A percentile compares a stretch with the other conserved stretches of the same genome.
phyloP scores from a whole-genome alignment of 2,329 filamentous ascomycete genomes.

The Fusarium liriodendri region DNA sequence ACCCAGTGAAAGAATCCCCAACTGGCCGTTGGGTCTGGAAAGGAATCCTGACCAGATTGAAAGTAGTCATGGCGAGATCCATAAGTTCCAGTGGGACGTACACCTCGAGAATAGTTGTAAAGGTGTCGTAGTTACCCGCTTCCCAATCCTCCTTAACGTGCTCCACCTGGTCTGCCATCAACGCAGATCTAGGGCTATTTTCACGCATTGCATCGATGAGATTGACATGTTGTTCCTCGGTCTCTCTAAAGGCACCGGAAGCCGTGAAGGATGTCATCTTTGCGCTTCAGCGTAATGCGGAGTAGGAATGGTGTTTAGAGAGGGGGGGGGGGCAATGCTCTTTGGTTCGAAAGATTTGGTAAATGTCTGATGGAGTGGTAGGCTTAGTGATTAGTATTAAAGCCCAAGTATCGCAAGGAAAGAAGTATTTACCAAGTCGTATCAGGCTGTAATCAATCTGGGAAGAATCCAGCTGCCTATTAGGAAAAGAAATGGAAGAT shows the following conservation, averaged over 20 bases:
- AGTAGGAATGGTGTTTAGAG: no score
- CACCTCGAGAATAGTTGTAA: rapidly evolving
- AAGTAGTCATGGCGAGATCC: background rate
- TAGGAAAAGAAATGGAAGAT: background rate
- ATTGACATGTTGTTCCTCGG: background rate
- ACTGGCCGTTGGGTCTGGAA: background rate
- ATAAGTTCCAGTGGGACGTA: background rate
- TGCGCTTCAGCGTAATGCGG: background rate
- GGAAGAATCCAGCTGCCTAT: background rate
- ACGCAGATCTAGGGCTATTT: background rate
- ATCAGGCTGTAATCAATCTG: background rate
- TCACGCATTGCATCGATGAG: background rate
- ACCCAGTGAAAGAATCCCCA: background rate
- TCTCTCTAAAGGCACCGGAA: background rate
- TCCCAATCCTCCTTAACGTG: background rate
- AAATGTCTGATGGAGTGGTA: background rate
- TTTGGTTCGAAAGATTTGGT: background rate
- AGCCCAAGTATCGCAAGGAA: background rate
- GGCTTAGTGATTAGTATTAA: background rate
- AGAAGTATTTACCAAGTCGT: background rate
- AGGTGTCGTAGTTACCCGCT: background rate
- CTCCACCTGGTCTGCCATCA: background rate
- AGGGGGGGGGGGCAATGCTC: background rate
- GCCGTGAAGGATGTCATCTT: background rate
- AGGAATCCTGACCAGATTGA: background rate